A percentile compares a stretch with the other conserved stretches of the same genome.
phyloP scores from a whole-genome alignment of 208 protist species.

The Trypanosomatidae sp. region DNA sequence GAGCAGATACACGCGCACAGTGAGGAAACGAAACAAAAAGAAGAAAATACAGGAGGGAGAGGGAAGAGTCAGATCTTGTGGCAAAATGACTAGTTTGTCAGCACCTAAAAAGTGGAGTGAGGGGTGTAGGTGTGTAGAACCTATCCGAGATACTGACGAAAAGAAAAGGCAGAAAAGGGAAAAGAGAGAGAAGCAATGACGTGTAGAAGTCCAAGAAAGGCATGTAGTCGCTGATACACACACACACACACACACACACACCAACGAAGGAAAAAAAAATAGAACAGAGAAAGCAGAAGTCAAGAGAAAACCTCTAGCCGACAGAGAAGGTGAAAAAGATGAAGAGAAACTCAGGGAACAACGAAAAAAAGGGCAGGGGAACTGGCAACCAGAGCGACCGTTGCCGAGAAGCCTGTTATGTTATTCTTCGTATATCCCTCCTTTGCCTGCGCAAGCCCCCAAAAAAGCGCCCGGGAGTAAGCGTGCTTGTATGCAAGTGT shows the following conservation, averaged over 20 bases:
- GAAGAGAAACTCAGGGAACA: not conserved
- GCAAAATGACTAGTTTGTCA: not conserved
- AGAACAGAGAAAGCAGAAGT: conserved; percentile 2
- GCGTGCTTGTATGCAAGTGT: not conserved
- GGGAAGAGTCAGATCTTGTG: not conserved
- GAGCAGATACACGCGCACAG: not conserved
- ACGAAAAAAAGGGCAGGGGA: not conserved
- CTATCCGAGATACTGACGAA: not conserved
- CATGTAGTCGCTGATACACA: not conserved
- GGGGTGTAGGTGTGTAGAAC: not conserved
- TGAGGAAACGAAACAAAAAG: not conserved
- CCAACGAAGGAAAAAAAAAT: not conserved
- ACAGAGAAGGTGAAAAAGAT: not conserved
- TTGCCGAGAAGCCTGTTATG: not conserved
- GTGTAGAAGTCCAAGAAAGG: not conserved
- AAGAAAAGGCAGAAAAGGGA: not conserved
- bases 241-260: not conserved
- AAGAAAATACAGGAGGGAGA: not conserved
- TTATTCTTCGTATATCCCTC: not conserved
- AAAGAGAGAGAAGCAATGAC: conserved; percentile 5
- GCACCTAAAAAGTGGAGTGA: not conserved
- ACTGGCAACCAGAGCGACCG: not conserved
- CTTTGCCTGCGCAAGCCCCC: too few relatives aligned
- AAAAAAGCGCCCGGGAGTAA: not conserved
- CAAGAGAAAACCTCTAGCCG: not conserved